Conservation (phyloP, 2,329 filamentous ascomycete genomes). For the Elsinoe batatas region DNA sequence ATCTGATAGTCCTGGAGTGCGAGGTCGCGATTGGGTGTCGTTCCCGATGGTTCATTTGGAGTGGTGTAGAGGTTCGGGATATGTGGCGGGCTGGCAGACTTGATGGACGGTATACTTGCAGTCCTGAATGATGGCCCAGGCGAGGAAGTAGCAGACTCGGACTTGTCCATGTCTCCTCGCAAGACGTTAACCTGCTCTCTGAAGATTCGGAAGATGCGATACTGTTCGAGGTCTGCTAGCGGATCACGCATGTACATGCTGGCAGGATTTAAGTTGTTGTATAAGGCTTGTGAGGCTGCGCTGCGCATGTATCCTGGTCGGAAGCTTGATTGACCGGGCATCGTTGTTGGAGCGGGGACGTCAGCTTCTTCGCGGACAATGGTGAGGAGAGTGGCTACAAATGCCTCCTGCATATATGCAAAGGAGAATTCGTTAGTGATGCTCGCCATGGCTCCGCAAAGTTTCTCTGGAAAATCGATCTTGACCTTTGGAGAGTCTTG, state of each 20-base stretch:
- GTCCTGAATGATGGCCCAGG: not conserved
- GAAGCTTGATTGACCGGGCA: not conserved
- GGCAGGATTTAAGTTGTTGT: conserved; percentile 15
- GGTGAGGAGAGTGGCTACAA: conserved; percentile 52
- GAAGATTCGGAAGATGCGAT: conserved; percentile 51
- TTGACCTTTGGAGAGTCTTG: conserved; percentile 39
- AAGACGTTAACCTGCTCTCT: conserved; percentile 54
- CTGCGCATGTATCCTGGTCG: not conserved
- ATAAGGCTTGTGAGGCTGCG: conserved; percentile 6
- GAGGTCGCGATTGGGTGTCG: not conserved
- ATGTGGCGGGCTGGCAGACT: not conserved
- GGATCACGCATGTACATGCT: conserved; percentile 24
- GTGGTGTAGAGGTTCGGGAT: conserved; percentile 6
- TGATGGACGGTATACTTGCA: not conserved
- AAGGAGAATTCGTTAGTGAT: conserved; percentile 59
- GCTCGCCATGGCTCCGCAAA: conserved; percentile 49
- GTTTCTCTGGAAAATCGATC: conserved; percentile 50
- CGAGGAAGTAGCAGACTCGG: not conserved
- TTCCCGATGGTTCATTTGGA: conserved; percentile 11
- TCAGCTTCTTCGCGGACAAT: conserved; percentile 38
- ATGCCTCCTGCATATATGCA: conserved; percentile 61
- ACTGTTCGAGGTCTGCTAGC: conserved; percentile 38
- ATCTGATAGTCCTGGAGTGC: conserved; percentile 4
- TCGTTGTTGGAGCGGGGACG: conserved; percentile 7
- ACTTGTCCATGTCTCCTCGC: conserved; percentile 46